Conservation (phyloP, 805 yeast species). For the Candida incommunis region DNA sequence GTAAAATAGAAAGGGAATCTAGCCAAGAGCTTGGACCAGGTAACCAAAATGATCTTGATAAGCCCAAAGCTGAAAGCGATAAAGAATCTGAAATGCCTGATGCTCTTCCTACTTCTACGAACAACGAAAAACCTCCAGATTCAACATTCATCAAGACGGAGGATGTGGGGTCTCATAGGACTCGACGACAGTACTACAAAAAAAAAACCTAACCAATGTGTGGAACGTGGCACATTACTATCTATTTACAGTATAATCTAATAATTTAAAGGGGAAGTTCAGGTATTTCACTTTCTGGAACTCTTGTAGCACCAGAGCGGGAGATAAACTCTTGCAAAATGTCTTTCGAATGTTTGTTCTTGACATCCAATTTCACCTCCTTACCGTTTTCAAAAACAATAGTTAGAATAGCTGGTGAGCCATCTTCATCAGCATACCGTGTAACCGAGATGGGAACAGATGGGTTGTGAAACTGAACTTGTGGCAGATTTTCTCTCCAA, state of each 20-base stretch:
- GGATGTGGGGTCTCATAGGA: slow-evolving; percentile 9
- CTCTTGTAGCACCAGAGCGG: slow-evolving; percentile 35
- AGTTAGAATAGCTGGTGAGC: slow-evolving; percentile 32
- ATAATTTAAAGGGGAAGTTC: background rate
- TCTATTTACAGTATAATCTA: background rate
- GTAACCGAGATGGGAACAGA: slow-evolving; percentile 43
- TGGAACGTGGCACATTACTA: too few species aligned
- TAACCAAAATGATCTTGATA: too few species aligned
- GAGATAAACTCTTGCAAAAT: slow-evolving; percentile 45
- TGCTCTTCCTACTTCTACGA: too few species aligned
- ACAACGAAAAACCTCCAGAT: too few species aligned
- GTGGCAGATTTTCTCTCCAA: slow-evolving; percentile 63
- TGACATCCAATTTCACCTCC: slow-evolving; percentile 36
- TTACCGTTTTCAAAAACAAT: slow-evolving; percentile 27
- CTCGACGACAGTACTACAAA: background rate
- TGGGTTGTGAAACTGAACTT: slow-evolving; percentile 77
- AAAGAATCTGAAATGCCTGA: too few species aligned
- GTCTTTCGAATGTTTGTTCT: slow-evolving; percentile 30
- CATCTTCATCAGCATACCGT: slow-evolving; percentile 36
- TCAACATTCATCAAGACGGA: slow-evolving; percentile 7
- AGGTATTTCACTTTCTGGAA: slow-evolving; percentile 28
- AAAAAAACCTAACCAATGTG: background rate
- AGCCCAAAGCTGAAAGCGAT: too few species aligned
- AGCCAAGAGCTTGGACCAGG: too few species aligned
- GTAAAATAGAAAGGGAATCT: too few species aligned